Evolutionary conservation across 202 grass and related monocot genomes (phyloP), one percentile per base, ranked within the genome.

Genomic region (Saccharum hybrid): DNA sequence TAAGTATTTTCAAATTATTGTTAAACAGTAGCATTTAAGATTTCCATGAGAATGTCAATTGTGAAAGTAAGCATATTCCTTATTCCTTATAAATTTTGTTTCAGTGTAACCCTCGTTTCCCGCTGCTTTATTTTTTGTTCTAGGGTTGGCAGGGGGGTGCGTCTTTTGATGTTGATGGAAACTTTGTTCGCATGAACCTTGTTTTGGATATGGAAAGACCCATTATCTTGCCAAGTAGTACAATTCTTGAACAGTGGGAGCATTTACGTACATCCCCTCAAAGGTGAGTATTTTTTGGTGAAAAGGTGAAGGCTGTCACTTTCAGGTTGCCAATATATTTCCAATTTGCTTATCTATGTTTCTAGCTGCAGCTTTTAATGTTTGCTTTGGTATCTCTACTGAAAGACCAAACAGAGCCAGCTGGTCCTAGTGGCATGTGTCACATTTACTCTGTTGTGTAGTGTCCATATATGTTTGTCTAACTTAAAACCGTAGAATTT

Each of bases 121-220:
- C 21, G 5, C 3, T 13, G 15, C 12, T 3, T 31, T 8, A 8
- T 28, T 26, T 61, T 8, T 76, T 23, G 34, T 41, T 57, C 73
- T 57, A 76, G 54, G 52, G 0, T 23, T 22, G 13, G 19, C 16
- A 26, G 48, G 73, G 73, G n/a, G 36, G 52, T 4, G 10, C 54
- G 4, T 12, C 15, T 61, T 76, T 76, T 76, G 36, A 76, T 41
- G 15, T 16, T 14, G 5, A 61, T 40, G 73, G 54, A 19, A 38
- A 16, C 73, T 61, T 76, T 61, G 30, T 76, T 76, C 34, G 34
- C 52, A 60, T 75, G 10, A 75, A 57, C 68, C 40, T 71, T 45
- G 13, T 26, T 21, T 45, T 5, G 10, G 9, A 70, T 70, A 26
- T 45, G 68, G 19, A 61, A 59, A 16, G 33, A 40, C 3, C 73